These are phyloP conservation scores for Alnus rubra DNA, from an alignment of 306 rosid species.

Conservation along the genomic window DNA sequence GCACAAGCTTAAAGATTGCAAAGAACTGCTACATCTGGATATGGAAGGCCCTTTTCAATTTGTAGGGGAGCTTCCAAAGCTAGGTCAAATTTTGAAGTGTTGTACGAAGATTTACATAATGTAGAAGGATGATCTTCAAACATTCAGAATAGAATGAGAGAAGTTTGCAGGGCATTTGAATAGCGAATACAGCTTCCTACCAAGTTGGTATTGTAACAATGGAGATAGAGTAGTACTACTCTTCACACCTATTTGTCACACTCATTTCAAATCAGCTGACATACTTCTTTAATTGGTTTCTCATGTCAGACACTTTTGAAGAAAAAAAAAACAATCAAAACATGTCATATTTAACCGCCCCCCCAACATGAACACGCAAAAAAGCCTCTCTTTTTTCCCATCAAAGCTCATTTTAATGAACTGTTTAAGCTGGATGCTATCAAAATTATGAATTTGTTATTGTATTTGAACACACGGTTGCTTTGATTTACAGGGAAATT, in stretches of 20 bases:
- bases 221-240: not conserved
- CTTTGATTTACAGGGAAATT: not conserved
- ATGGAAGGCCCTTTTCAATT: not conserved
- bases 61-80: not conserved
- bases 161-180: not conserved
- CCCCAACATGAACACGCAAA: no score
- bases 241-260: no score
- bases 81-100: not conserved
- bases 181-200: not conserved
- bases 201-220: not conserved
- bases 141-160: not conserved
- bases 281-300: no score
- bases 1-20: not conserved
- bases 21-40: not conserved
- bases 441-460: not conserved
- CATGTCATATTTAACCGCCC: no score
- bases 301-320: no score
- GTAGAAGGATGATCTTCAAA: not conserved
- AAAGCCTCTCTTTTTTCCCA: not conserved
- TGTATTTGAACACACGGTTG: not conserved
- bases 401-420: not conserved
- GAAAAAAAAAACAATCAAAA: no score
- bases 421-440: not conserved
- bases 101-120: not conserved
- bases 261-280: no score